Conservation (phyloP, 2,329 filamentous ascomycete species). For the Pezicula carpinea region DNA sequence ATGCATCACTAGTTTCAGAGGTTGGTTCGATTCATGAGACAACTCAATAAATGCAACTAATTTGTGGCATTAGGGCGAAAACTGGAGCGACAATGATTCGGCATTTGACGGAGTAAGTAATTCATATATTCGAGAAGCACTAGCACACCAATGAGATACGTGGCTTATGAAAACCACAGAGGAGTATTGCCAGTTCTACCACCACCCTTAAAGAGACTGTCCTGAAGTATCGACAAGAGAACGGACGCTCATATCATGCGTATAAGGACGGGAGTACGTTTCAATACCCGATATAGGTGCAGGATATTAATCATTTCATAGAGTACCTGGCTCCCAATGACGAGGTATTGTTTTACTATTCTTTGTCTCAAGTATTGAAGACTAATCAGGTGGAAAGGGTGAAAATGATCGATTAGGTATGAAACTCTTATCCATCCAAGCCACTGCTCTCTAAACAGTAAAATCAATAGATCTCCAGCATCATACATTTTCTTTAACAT, state of each 20-base stretch:
- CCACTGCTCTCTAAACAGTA: background rate
- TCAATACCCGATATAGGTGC: background rate
- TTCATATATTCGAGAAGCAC: background rate
- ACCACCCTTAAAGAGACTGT: background rate
- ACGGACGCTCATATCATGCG: background rate
- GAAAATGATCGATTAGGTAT: constrained; percentile 2
- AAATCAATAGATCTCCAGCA: background rate
- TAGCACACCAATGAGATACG: background rate
- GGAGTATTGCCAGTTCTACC: background rate
- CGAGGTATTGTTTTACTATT: background rate
- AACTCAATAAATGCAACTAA: background rate
- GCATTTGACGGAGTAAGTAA: background rate
- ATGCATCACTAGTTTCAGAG: background rate
- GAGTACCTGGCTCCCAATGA: background rate
- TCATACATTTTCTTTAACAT: background rate
- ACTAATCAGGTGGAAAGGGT: background rate
- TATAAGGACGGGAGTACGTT: constrained; percentile 1
- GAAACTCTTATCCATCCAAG: background rate
- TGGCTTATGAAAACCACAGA: background rate
- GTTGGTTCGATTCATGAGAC: background rate
- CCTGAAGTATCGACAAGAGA: background rate
- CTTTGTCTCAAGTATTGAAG: background rate
- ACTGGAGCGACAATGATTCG: background rate
- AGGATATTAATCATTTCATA: background rate
- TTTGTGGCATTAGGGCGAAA: background rate